phyloP scores from a whole-genome alignment of 106 monocot species.

The Vanilla planifolia region DNA sequence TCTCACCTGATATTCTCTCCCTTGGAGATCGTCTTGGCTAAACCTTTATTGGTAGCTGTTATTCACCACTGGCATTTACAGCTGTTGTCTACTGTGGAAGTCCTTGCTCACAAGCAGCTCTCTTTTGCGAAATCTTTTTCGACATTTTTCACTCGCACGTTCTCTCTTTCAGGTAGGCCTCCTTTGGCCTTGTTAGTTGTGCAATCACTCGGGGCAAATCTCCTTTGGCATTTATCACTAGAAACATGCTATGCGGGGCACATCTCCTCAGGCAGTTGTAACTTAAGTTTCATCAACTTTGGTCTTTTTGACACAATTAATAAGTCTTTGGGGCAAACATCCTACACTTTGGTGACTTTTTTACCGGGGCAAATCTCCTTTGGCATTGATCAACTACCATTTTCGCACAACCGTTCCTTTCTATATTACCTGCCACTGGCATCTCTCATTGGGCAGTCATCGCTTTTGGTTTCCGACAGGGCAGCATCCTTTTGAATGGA shows the following conservation, averaged over 20 bases:
- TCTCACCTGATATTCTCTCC: neutral
- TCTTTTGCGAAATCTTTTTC: no score
- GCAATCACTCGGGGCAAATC: conserved; percentile 21
- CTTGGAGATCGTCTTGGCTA: no score
- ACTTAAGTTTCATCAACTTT: conserved; percentile 18
- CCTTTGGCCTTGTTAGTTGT: conserved; percentile 10
- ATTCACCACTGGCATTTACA: no score
- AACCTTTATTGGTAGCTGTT: no score
- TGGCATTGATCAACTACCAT: conserved; percentile 20
- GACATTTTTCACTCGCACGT: no score
- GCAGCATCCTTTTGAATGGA: no score
- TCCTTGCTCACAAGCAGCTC: no score
- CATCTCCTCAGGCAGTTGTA: conserved; percentile 68
- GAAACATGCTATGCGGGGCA: conserved; percentile 31
- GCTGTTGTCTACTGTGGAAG: no score
- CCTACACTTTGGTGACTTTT: conserved; percentile 21
- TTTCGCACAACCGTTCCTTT: conserved; percentile 9
- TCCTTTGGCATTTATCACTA: conserved; percentile 34
- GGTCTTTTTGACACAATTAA: no score
- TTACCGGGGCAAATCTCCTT: conserved; percentile 30
- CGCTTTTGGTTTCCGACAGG: neutral
- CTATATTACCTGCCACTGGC: neutral
- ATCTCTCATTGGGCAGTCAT: neutral
- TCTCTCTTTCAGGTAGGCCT: conserved; percentile 13
- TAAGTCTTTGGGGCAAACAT: conserved; percentile 17